These are phyloP conservation scores for Isochrysis galbana DNA, from an alignment of 78 protist species.

Conservation along the genomic window DNA sequence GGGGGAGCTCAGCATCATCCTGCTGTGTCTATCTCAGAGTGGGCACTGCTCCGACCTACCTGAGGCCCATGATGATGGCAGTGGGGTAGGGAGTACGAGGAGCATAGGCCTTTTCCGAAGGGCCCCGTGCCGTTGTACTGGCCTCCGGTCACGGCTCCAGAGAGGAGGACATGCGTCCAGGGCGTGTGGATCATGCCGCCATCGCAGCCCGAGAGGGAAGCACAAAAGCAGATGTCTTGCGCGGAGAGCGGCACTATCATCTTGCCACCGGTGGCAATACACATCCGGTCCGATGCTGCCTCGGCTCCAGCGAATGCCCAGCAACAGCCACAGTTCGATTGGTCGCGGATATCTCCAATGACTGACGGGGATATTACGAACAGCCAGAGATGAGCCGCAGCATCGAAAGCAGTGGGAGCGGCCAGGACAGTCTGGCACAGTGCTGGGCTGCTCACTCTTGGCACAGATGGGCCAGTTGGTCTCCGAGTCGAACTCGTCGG, in stretches of 20 bases:
- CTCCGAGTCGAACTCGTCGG: constrained; percentile 7
- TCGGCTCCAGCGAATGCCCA: constrained; percentile 41
- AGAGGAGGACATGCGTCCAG: constrained; percentile 31
- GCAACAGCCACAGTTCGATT: constrained; percentile 57
- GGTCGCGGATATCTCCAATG: constrained; percentile 63
- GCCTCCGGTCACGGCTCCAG: constrained; percentile 29
- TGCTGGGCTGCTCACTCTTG: neutral
- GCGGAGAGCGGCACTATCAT: constrained; percentile 14
- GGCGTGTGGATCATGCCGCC: constrained; percentile 55
- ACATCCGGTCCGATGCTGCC: constrained; percentile 33
- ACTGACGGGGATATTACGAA: neutral
- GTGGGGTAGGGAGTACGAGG: constrained; percentile 22
- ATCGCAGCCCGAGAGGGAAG: constrained; percentile 44
- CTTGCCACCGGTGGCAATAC: constrained; percentile 33
- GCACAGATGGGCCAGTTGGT: neutral
- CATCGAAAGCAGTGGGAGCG: too few species aligned
- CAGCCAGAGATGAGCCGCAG: too few species aligned
- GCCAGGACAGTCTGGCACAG: too few species aligned
- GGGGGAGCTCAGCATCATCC: too few species aligned
- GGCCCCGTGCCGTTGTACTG: neutral
- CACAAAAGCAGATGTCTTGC: constrained; percentile 40
- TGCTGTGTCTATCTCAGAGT: too few species aligned
- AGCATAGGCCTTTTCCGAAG: neutral
- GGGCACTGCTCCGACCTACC: neutral
- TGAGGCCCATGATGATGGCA: constrained; percentile 48